Conservation (phyloP, 257 asterid genomes). For the Galeopsis tetrahit region DNA sequence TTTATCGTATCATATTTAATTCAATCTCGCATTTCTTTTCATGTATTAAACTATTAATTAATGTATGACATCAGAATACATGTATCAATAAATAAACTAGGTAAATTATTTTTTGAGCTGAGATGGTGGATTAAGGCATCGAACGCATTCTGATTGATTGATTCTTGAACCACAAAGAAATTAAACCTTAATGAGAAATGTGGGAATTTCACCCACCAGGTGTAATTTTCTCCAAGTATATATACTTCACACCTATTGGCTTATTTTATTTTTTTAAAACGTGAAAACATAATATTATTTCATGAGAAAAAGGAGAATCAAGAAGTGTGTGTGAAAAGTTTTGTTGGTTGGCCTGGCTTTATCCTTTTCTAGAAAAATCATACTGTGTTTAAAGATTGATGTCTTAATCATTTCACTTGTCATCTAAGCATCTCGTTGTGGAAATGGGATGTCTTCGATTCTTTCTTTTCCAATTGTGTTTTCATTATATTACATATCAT, state of each 20-base stretch:
- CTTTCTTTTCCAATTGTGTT: background rate
- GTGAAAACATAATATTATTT: background rate
- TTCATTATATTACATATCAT: background rate
- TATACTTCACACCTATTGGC: constrained; percentile 34
- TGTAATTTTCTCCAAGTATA: background rate
- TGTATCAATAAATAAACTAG: background rate
- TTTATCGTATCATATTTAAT: no score
- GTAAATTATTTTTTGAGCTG: background rate
- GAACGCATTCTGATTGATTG: constrained; percentile 23
- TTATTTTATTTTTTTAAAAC: background rate
- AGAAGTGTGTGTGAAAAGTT: constrained; percentile 36
- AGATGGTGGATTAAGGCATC: constrained; percentile 5
- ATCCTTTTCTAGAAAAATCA: constrained; percentile 20
- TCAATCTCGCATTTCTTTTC: no score
- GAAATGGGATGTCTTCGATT: constrained; percentile 26
- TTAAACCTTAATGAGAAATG: constrained; percentile 8
- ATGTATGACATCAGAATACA: no score
- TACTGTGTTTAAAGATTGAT: background rate
- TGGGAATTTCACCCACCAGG: constrained; percentile 37
- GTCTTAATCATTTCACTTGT: constrained; percentile 25
- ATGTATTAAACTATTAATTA: no score
- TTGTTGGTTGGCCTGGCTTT: constrained; percentile 20
- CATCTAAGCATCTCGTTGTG: constrained; percentile 34
- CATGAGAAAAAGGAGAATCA: constrained; percentile 20
- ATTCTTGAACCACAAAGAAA: constrained; percentile 34